Evolutionary conservation across 2,329 filamentous ascomycete species (phyloP).

Genomic region (Ilyonectria robusta): DNA sequence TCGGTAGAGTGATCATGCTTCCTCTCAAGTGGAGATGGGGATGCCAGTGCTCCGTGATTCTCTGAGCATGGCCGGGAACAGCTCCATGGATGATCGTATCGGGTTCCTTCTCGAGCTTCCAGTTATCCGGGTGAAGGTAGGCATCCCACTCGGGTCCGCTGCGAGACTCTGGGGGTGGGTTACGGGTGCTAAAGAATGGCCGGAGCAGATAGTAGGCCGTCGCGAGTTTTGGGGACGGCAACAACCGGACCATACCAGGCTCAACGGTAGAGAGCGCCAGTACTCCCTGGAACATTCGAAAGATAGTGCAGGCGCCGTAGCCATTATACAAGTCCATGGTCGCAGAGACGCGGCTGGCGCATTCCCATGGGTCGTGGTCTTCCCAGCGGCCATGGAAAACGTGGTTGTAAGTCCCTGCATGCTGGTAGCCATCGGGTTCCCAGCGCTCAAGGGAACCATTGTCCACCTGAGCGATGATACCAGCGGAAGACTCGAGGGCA

Average conservation of each 20-base stretch:
- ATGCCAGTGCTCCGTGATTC: slow-evolving; percentile 71
- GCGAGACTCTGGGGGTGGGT: slow-evolving; percentile 56
- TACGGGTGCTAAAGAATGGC: slow-evolving; percentile 66
- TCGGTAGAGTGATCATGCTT: slow-evolving; percentile 69
- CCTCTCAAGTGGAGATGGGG: slow-evolving; percentile 67
- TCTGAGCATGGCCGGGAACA: slow-evolving; percentile 70
- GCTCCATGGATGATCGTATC: slow-evolving; percentile 71
- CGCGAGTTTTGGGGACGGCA: slow-evolving; percentile 80
- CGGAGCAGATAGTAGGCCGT: slow-evolving; percentile 83
- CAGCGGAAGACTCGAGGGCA: slow-evolving; percentile 60
- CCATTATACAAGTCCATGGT: slow-evolving; percentile 72
- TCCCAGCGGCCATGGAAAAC: slow-evolving; percentile 70
- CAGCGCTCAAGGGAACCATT: slow-evolving; percentile 80
- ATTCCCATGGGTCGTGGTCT: slow-evolving; percentile 70
- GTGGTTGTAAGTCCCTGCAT: slow-evolving; percentile 68
- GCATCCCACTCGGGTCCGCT: slow-evolving; percentile 63
- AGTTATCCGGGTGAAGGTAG: slow-evolving; percentile 65
- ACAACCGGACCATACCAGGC: slow-evolving; percentile 79
- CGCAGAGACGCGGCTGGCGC: slow-evolving; percentile 65
- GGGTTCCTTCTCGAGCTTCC: slow-evolving; percentile 62
- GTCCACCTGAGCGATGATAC: slow-evolving; percentile 76
- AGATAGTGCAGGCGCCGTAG: slow-evolving; percentile 69
- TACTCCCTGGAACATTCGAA: slow-evolving; percentile 72
- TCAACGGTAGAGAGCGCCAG: slow-evolving; percentile 69
- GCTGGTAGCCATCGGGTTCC: slow-evolving; percentile 78